Conservation (phyloP, 495 filamentous ascomycete species). For the Amphirosellinia nigrospora region DNA sequence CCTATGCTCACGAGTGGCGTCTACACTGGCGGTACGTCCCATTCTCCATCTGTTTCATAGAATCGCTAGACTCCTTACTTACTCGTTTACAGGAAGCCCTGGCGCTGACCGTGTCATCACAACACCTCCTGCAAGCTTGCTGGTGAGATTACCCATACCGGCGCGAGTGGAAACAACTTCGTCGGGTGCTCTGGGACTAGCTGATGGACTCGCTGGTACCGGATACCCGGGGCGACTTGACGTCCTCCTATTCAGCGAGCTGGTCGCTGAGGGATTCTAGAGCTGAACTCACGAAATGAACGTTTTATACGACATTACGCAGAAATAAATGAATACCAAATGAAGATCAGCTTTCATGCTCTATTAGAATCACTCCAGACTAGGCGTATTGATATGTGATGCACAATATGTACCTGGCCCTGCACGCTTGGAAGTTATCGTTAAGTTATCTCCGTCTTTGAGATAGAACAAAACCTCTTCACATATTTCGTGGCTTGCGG, state of each 20-base stretch:
- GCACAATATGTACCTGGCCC: no score
- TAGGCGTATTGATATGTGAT: background rate
- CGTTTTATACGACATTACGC: background rate
- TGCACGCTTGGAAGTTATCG: no score
- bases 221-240: background rate
- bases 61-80: background rate
- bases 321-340: background rate
- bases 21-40: constrained; percentile 59
- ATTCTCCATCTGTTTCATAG: background rate
- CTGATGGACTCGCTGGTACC: background rate
- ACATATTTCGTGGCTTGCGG: no score
- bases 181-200: constrained; percentile 48
- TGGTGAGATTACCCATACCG: constrained; percentile 68
- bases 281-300: background rate
- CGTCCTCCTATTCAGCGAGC: background rate
- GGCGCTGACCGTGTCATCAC: constrained; percentile 68
- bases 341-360: background rate
- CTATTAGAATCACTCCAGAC: background rate
- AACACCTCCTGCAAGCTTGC: constrained; percentile 57
- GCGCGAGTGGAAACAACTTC: constrained; percentile 67
- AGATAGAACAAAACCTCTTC: no score
- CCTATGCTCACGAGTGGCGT: constrained; percentile 61
- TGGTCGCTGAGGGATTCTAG: background rate
- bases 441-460: no score
- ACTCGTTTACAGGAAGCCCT: constrained; percentile 45